These are phyloP conservation scores for Fusarium austroafricanum DNA, from an alignment of 2,329 filamentous ascomycete genomes.

Conservation along the genomic window DNA sequence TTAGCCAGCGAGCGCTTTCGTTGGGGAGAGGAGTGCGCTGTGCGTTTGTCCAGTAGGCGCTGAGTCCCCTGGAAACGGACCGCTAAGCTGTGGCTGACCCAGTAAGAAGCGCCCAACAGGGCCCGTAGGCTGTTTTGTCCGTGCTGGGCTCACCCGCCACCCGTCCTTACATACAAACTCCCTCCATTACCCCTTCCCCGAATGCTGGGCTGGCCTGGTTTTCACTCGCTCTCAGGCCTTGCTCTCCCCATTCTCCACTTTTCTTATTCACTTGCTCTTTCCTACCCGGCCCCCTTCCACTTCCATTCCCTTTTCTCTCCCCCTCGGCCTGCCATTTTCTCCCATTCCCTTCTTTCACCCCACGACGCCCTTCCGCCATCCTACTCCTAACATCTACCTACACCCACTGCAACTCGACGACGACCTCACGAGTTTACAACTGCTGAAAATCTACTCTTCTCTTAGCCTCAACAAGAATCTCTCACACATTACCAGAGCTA, in stretches of 20 bases:
- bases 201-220: conserved; percentile 16
- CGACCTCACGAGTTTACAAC: conserved; percentile 27
- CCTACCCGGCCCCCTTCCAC: conserved; percentile 36
- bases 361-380: conserved; percentile 37
- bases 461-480: conserved; percentile 9
- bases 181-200: conserved; percentile 15
- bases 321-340: conserved; percentile 38
- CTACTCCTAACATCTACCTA: conserved; percentile 33
- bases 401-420: conserved; percentile 34
- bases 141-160: neutral
- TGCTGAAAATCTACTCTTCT: conserved; percentile 19
- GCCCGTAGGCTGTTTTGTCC: neutral
- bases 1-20: conserved; percentile 4
- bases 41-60: conserved; percentile 22
- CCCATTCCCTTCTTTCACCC: conserved; percentile 32
- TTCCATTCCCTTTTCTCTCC: conserved; percentile 31
- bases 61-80: conserved; percentile 14
- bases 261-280: conserved; percentile 37
- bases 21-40: conserved; percentile 6
- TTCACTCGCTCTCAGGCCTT: conserved; percentile 20
- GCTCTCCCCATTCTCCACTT: conserved; percentile 42
- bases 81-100: conserved; percentile 15
- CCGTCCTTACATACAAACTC: neutral
- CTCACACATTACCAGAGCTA: conserved; percentile 8
- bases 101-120: neutral